These are phyloP conservation scores for Cladophialophora bantiana DNA, from an alignment of 2,329 filamentous ascomycete genomes.

Conservation along the genomic window DNA sequence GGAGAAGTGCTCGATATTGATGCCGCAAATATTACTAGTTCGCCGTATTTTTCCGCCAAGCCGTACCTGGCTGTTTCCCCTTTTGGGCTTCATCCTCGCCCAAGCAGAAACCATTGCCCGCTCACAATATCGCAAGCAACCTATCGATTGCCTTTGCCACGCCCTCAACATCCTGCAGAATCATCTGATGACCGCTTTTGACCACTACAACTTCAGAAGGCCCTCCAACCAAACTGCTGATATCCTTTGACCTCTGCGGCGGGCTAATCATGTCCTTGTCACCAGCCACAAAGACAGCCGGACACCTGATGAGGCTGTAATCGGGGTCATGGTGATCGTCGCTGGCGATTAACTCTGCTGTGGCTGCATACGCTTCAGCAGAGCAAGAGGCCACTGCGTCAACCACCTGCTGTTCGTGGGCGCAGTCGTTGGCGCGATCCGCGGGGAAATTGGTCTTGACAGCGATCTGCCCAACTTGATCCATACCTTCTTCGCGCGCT, in stretches of 20 bases:
- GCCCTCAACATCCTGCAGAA: conserved; percentile 31
- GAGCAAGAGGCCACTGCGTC: conserved; percentile 45
- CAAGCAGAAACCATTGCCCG: background rate
- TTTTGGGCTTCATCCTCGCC: background rate
- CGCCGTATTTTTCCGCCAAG: background rate
- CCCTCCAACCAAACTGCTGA: conserved; percentile 43
- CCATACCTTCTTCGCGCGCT: conserved; percentile 43
- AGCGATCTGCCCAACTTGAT: conserved; percentile 42
- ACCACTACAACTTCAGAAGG: conserved; percentile 25
- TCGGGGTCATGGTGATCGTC: conserved; percentile 45
- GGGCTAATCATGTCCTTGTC: conserved; percentile 46
- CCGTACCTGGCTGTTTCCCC: background rate
- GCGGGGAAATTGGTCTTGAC: conserved; percentile 44
- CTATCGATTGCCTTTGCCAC: conserved; percentile 24
- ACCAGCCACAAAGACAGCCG: conserved; percentile 44
- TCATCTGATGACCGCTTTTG: conserved; percentile 36
- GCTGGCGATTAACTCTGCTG: conserved; percentile 44
- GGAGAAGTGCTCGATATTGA: background rate
- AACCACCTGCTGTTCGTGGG: conserved; percentile 38
- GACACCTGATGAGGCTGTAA: conserved; percentile 44
- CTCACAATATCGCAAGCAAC: conserved; percentile 18
- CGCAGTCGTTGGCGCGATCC: conserved; percentile 37
- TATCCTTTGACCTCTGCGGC: conserved; percentile 40
- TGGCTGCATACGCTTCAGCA: conserved; percentile 45
- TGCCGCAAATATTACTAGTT: background rate